A percentile compares a stretch with the other conserved stretches of the same genome.
Evolutionary conservation across 2,329 filamentous ascomycete genomes (phyloP).

Genomic region (Moelleriella libera): DNA sequence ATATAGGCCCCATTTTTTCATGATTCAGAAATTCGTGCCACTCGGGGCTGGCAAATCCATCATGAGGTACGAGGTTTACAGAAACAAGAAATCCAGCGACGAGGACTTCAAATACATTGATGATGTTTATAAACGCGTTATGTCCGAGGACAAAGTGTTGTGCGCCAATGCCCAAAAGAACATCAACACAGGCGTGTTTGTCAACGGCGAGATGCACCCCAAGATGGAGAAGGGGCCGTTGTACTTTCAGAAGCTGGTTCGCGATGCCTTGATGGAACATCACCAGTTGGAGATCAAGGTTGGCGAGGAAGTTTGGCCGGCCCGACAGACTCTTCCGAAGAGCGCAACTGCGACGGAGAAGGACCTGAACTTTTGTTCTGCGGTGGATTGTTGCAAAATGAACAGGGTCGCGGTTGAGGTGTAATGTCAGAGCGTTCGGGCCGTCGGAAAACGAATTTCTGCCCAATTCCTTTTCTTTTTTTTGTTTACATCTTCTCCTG

Average conservation of each 20-base stretch:
- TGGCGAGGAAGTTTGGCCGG: conserved; percentile 37
- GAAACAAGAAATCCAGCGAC: conserved; percentile 44
- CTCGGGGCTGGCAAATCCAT: conserved; percentile 30
- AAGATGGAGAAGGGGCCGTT: conserved; percentile 43
- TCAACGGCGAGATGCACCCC: conserved; percentile 50
- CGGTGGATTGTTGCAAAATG: conserved; percentile 17
- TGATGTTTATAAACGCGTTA: conserved; percentile 47
- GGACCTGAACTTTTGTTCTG: conserved; percentile 18
- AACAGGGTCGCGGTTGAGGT: conserved; percentile 5
- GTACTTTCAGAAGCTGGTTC: conserved; percentile 38
- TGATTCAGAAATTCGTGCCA: conserved; percentile 49
- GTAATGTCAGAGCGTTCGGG: background rate
- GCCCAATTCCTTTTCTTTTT: background rate
- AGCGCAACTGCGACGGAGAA: conserved; percentile 10
- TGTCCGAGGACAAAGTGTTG: conserved; percentile 50
- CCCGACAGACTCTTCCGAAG: conserved; percentile 20
- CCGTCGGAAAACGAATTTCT: too few species aligned
- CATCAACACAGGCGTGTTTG: conserved; percentile 44
- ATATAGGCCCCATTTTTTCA: conserved; percentile 44
- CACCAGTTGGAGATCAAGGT: conserved; percentile 27
- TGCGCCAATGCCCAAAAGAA: conserved; percentile 46
- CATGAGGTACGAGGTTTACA: conserved; percentile 50
- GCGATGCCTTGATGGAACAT: conserved; percentile 32
- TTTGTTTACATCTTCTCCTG: background rate
- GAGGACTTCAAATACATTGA: conserved; percentile 42